Percentiles rank a stretch among this genome's conserved stretches.
phyloP scores from a whole-genome alignment of 768 basidiomycete species.

The Symmetrospora coprosmae region DNA sequence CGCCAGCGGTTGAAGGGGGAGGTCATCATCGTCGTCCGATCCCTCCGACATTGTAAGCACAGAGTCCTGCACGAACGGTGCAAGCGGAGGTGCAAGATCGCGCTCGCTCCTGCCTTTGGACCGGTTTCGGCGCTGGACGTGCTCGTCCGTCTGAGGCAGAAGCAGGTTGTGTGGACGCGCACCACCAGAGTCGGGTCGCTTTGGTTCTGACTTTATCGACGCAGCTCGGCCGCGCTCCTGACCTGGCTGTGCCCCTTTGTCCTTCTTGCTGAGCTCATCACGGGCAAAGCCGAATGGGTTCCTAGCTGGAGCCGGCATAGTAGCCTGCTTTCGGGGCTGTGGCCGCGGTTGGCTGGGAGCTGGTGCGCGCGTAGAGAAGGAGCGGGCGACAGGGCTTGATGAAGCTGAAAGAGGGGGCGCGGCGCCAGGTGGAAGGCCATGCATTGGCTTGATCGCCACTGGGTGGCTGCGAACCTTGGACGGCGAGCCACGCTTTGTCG shows the following conservation, averaged over 20 bases:
- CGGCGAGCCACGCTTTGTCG: too few relatives aligned
- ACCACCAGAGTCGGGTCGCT: slow-evolving; percentile 21
- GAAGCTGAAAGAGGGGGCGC: too few relatives aligned
- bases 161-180: slow-evolving; percentile 26
- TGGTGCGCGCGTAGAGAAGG: neutral
- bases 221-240: neutral
- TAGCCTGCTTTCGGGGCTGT: neutral
- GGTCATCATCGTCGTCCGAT: neutral
- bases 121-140: slow-evolving; percentile 24
- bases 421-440: too few relatives aligned
- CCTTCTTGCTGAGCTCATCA: slow-evolving; percentile 2
- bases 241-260: neutral
- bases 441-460: too few relatives aligned
- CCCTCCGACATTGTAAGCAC: slow-evolving; percentile 21
- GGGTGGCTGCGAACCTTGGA: too few relatives aligned
- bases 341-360: neutral
- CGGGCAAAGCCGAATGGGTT: slow-evolving; percentile 15
- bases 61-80: slow-evolving; percentile 27
- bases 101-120: slow-evolving; percentile 4
- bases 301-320: neutral
- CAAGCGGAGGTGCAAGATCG: slow-evolving; percentile 25
- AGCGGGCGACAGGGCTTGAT: too few relatives aligned
- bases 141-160: slow-evolving; percentile 30
- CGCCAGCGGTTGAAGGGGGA: neutral
- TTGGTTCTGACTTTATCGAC: neutral